Conservation (phyloP, 106 monocot species). For the Hemerocallis citrina region DNA sequence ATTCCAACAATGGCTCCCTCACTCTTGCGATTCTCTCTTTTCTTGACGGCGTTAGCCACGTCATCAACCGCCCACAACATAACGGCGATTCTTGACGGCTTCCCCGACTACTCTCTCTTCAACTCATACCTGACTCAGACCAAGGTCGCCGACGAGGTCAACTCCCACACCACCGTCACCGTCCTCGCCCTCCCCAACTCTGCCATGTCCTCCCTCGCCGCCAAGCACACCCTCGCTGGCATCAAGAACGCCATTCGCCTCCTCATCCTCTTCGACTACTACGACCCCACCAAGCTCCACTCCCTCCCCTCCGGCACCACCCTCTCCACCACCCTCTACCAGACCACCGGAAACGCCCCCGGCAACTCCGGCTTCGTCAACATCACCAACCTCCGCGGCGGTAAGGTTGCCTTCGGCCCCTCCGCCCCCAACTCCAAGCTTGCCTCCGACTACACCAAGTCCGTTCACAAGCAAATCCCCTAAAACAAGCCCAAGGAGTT, state of each 20-base stretch:
- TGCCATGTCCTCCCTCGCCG: slow-evolving; percentile 62
- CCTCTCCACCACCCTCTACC: slow-evolving; percentile 82
- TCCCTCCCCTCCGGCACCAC: slow-evolving; percentile 57
- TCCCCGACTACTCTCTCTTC: slow-evolving; percentile 75
- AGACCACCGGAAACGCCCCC: slow-evolving; percentile 79
- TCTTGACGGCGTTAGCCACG: background rate
- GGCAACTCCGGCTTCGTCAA: slow-evolving; percentile 94
- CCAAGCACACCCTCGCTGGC: slow-evolving; percentile 47
- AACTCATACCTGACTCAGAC: slow-evolving; percentile 69
- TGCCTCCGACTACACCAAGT: slow-evolving; percentile 57
- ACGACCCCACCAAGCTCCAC: slow-evolving; percentile 85
- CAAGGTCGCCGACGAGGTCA: slow-evolving; percentile 89
- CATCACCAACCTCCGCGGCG: slow-evolving; percentile 85
- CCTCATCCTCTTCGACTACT: slow-evolving; percentile 95
- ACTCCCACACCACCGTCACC: slow-evolving; percentile 77
- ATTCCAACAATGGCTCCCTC: no score
- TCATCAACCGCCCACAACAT: slow-evolving; percentile 52
- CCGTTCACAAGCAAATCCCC: slow-evolving; percentile 63
- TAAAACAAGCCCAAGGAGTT: slow-evolving; percentile 77
- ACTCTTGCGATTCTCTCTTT: background rate
- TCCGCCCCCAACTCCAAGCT: slow-evolving; percentile 53
- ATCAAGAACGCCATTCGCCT: slow-evolving; percentile 89
- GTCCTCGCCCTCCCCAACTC: slow-evolving; percentile 71
- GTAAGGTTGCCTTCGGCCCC: slow-evolving; percentile 69
- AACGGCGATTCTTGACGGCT: slow-evolving; percentile 57